Percentiles rank a stretch among this genome's conserved stretches.
These are phyloP conservation scores for Fusarium sp. DNA, from an alignment of 2,329 filamentous ascomycete genomes.

Conservation along the genomic window DNA sequence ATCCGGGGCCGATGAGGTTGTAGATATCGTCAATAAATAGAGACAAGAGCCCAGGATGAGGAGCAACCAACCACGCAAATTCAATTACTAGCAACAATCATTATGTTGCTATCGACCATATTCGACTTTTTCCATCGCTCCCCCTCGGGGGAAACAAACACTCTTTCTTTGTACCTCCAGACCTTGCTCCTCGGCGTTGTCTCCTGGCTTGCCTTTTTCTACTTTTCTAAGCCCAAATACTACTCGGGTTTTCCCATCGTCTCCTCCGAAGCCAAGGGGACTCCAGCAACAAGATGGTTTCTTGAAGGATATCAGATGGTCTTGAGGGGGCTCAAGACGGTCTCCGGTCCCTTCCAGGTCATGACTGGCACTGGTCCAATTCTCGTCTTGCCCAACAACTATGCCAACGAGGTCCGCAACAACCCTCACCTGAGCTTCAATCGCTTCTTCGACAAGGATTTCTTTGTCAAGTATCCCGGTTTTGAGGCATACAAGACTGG, in stretches of 20 bases:
- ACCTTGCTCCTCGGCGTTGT: not conserved
- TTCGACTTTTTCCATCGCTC: not conserved
- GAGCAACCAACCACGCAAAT: not conserved
- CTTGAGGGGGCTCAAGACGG: not conserved
- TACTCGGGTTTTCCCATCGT: not conserved
- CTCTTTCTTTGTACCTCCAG: not conserved
- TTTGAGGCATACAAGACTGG: conserved; percentile 10
- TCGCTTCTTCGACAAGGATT: conserved; percentile 10
- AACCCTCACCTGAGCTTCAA: conserved; percentile 12
- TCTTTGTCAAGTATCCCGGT: conserved; percentile 9
- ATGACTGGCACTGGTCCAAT: not conserved
- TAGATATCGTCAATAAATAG: not conserved
- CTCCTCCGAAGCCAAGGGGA: not conserved
- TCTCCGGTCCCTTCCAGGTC: not conserved
- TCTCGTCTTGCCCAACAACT: not conserved
- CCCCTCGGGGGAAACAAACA: not conserved
- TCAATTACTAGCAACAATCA: not conserved
- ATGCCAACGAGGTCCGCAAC: not conserved
- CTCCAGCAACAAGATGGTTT: not conserved
- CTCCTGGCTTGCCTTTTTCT: not conserved
- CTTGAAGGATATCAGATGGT: not conserved
- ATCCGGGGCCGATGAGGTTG: not conserved
- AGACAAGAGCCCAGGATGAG: not conserved
- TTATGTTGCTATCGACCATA: not conserved
- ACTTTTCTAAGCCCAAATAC: not conserved